Evolutionary conservation across 345 rosid genomes (phyloP).

Genomic region (Draba incana): DNA sequence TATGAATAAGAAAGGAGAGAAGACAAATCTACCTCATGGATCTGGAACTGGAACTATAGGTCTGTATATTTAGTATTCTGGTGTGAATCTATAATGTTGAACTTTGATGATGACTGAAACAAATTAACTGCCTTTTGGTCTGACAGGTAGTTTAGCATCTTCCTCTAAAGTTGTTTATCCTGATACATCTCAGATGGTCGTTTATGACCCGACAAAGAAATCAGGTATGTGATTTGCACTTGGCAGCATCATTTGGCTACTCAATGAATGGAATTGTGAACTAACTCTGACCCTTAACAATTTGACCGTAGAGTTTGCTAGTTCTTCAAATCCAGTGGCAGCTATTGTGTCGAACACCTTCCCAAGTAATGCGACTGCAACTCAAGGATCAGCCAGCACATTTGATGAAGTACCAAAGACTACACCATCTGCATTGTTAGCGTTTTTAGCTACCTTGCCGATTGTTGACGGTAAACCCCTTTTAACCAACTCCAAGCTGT

Average conservation of each 20-base stretch:
- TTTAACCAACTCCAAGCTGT: conserved; percentile 24
- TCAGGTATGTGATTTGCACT: conserved; percentile 52
- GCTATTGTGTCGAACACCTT: conserved; percentile 47
- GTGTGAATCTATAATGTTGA: conserved; percentile 13
- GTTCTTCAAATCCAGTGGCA: conserved; percentile 46
- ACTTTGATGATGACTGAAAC: conserved; percentile 20
- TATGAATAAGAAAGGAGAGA: conserved; percentile 72
- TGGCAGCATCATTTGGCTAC: conserved; percentile 12
- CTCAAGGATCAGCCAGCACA: conserved; percentile 50
- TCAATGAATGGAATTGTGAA: conserved; percentile 1
- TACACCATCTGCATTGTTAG: conserved; percentile 73
- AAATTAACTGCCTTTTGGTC: conserved; percentile 47
- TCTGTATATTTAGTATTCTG: conserved; percentile 34
- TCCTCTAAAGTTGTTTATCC: conserved; percentile 62
- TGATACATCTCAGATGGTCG: conserved; percentile 69
- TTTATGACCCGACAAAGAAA: conserved; percentile 76
- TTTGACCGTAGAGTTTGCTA: conserved; percentile 49
- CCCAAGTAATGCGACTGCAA: conserved; percentile 47
- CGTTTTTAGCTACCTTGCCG: conserved; percentile 82
- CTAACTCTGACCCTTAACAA: conserved; percentile 8
- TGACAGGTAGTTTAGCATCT: conserved; percentile 45
- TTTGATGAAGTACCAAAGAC: conserved; percentile 75
- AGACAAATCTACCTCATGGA: conserved; percentile 53
- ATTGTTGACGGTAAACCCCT: conserved; percentile 60
- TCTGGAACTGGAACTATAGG: conserved; percentile 53